Evolutionary conservation across 23 red algal genomes (phyloP).

Genomic region (Gracilariopsis chorda): DNA sequence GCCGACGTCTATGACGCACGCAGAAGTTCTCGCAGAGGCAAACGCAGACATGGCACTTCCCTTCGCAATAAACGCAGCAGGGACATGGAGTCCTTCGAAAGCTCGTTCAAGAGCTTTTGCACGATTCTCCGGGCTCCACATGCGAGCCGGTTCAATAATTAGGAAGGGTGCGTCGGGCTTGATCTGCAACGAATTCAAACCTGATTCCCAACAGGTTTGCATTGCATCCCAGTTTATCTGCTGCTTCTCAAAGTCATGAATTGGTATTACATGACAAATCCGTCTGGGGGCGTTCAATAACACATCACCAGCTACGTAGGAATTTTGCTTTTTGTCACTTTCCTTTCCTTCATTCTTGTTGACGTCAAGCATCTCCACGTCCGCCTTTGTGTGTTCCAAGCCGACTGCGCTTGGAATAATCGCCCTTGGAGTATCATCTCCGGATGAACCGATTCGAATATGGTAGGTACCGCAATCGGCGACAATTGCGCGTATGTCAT

Average conservation of each 20-base stretch:
- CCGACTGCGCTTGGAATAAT: slow-evolving; percentile 69
- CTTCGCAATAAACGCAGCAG: slow-evolving; percentile 44
- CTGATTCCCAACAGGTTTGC: slow-evolving; percentile 5
- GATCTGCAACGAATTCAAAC: background rate
- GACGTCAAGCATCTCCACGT: background rate
- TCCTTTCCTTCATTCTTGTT: background rate
- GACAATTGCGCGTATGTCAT: slow-evolving; percentile 72
- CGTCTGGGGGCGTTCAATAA: background rate
- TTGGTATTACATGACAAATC: slow-evolving; percentile 2
- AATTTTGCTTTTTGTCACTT: background rate
- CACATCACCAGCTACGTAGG: slow-evolving; percentile 34
- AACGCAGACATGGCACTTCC: slow-evolving; percentile 77
- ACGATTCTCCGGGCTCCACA: slow-evolving; percentile 25
- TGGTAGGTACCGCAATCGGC: slow-evolving; percentile 76
- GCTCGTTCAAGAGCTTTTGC: slow-evolving; percentile 16
- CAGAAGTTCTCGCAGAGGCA: slow-evolving; percentile 67
- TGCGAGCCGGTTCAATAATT: slow-evolving; percentile 52
- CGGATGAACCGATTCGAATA: slow-evolving; percentile 68
- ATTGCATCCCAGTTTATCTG: slow-evolving; percentile 47
- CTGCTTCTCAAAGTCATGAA: slow-evolving; percentile 1
- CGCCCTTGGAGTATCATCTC: slow-evolving; percentile 63
- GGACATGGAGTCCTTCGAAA: slow-evolving; percentile 54
- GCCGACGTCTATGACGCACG: slow-evolving; percentile 81
- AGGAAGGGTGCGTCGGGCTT: slow-evolving; percentile 52
- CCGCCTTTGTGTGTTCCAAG: background rate